Base-by-base conservation (phyloP, 2,329 filamentous ascomycete species). In the Pyrenophora seminiperda region DNA sequence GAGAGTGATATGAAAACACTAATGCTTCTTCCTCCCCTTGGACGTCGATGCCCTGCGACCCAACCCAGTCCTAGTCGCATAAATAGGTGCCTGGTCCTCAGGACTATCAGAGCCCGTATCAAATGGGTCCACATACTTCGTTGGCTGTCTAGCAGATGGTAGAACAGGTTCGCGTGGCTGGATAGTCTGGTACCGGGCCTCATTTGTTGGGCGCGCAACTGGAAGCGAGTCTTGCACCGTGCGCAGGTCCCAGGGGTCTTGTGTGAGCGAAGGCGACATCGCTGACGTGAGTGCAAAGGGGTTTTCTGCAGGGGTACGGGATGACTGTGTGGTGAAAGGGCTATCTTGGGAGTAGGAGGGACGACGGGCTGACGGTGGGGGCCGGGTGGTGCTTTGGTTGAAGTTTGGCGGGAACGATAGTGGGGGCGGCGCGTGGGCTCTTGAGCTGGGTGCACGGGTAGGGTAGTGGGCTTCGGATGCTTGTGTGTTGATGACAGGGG, bases 231-330 rank as follows among this genome's bases (percentile, higher is more conserved):
- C 50, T 3, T 48, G 53, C 47, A 65, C 30, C 22, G 44, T 53
- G 22, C 63, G 66, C 4, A 50, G 30, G 14, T 70, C 66, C 67
- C 67, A 71, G 0, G 63, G 56, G 15, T 64, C 65, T 6, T 32
- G 51, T 7, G 51, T 17, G 24, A 53, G 50, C 7, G 61, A 58
- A 20, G 54, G 50, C 7, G 61, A 58, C 13, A 50, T 41, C n/a
- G 43, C 39, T 3, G 33, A 22, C 5, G 42, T 7, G 27, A 24
- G 34, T 6, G 18, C 37, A 17, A 39, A 39, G 10, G 43, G 43
- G n/a, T 37, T 11, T 11, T 27, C 24, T 7, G 24, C 24, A 27
- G 24, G 24, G 24, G 24, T 27, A 38, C 20, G 19, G 39, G 20
- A 15, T 39, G 34, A 7, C 53, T 32, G 37, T 5, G 54, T 40